phyloP scores from a whole-genome alignment of 2,329 filamentous ascomycete species.

The Aureobasidium musti region DNA sequence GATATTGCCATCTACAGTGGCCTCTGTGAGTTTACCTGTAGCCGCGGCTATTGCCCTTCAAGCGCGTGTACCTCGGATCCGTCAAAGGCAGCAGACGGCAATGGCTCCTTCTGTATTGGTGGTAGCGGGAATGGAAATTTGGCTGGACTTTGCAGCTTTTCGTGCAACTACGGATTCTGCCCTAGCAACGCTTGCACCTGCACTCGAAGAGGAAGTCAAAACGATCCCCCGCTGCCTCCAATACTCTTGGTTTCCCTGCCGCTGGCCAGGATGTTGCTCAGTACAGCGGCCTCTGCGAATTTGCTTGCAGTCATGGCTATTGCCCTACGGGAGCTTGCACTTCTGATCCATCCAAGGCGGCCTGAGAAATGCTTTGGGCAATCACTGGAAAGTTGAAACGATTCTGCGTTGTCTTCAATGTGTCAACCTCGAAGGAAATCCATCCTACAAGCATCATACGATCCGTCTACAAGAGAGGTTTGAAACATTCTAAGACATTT shows the following conservation, averaged over 20 bases:
- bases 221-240: background rate
- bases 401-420: too few relatives aligned
- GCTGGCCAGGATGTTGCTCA: constrained; percentile 8
- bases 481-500: too few relatives aligned
- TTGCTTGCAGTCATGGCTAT: constrained; percentile 4
- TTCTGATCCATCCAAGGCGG: background rate
- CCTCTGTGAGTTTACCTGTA: background rate
- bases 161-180: constrained; percentile 17
- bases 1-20: constrained; percentile 1
- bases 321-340: constrained; percentile 9
- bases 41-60: constrained; percentile 9
- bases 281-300: background rate
- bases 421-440: too few relatives aligned
- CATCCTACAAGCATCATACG: too few relatives aligned
- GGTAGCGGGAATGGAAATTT: background rate
- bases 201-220: background rate
- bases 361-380: background rate
- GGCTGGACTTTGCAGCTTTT: constrained; percentile 11
- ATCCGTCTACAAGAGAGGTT: too few relatives aligned
- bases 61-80: constrained; percentile 4
- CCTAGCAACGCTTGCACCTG: constrained; percentile 10
- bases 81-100: background rate
- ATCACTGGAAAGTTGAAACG: too few relatives aligned
- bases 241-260: background rate
- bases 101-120: background rate